phyloP scores from a whole-genome alignment of 2,329 filamentous ascomycete species.

The Coniochaeta sp. region DNA sequence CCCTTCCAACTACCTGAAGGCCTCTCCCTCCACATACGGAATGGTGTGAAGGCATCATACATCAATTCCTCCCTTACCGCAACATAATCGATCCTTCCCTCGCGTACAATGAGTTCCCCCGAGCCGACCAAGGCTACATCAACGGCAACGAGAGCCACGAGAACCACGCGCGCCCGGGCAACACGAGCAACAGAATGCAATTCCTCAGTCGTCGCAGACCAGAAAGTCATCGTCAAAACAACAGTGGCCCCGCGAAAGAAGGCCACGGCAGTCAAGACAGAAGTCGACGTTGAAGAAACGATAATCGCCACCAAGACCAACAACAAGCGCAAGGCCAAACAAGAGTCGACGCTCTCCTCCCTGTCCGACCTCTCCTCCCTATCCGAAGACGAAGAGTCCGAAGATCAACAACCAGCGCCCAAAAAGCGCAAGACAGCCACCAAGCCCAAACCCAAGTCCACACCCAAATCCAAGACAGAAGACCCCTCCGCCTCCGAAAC shows the following conservation, averaged over 20 bases:
- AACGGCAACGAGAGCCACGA: neutral
- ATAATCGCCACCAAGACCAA: neutral
- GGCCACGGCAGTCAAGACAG: neutral
- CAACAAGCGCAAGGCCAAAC: no score
- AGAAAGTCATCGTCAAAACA: neutral
- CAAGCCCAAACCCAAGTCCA: no score
- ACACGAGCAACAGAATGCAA: neutral
- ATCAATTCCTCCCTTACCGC: neutral
- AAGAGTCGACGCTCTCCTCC: no score
- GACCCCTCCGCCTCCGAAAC: constrained; percentile 25
- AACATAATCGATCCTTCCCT: neutral
- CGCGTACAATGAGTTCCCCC: neutral
- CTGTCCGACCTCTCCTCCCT: no score
- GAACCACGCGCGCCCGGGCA: neutral
- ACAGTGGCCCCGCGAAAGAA: neutral
- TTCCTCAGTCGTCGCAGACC: neutral
- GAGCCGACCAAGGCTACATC: neutral
- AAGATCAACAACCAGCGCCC: neutral
- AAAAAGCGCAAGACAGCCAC: constrained; percentile 18
- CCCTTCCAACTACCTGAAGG: no score
- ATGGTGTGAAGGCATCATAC: neutral
- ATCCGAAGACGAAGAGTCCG: no score
- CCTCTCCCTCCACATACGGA: no score
- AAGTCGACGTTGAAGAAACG: neutral
- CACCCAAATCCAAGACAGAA: constrained; percentile 24